These are phyloP conservation scores for Podosphaera xanthii DNA, from an alignment of 2,329 filamentous ascomycete genomes.

Conservation along the genomic window DNA sequence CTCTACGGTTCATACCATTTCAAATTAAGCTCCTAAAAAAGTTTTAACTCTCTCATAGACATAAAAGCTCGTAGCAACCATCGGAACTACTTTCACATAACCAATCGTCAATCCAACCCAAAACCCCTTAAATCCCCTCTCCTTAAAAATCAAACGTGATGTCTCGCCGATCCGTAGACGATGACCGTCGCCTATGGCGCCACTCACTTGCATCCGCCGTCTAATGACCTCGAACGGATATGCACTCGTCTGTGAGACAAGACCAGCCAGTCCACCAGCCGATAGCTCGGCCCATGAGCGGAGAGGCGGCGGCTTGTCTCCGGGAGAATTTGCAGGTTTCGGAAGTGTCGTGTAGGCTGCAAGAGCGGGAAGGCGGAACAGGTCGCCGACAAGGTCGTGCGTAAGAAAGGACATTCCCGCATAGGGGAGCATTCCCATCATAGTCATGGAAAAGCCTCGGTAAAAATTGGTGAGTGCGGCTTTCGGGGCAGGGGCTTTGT, in stretches of 20 bases:
- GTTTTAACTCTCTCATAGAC: constrained; percentile 42
- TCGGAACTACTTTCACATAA: constrained; percentile 80
- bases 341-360: constrained; percentile 56
- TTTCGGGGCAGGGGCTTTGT: constrained; percentile 24
- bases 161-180: constrained; percentile 61
- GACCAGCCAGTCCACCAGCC: constrained; percentile 64
- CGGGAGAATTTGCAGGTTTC: constrained; percentile 27
- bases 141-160: constrained; percentile 45
- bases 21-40: constrained; percentile 36
- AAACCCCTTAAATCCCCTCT: constrained; percentile 61
- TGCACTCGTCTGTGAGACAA: constrained; percentile 75
- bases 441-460: constrained; percentile 71
- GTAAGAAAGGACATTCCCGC: constrained; percentile 89
- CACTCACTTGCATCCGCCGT: constrained; percentile 86
- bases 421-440: constrained; percentile 91
- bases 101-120: constrained; percentile 87
- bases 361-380: constrained; percentile 47
- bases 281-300: constrained; percentile 70
- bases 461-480: constrained; percentile 78
- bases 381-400: constrained; percentile 72
- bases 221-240: constrained; percentile 89
- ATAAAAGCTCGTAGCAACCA: constrained; percentile 52
- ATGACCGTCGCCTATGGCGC: constrained; percentile 76
- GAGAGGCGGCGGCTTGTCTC: constrained; percentile 45
- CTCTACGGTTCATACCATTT: not conserved